phyloP scores from a whole-genome alignment of 2,329 filamentous ascomycete genomes.

The Madurella mycetomatis region DNA sequence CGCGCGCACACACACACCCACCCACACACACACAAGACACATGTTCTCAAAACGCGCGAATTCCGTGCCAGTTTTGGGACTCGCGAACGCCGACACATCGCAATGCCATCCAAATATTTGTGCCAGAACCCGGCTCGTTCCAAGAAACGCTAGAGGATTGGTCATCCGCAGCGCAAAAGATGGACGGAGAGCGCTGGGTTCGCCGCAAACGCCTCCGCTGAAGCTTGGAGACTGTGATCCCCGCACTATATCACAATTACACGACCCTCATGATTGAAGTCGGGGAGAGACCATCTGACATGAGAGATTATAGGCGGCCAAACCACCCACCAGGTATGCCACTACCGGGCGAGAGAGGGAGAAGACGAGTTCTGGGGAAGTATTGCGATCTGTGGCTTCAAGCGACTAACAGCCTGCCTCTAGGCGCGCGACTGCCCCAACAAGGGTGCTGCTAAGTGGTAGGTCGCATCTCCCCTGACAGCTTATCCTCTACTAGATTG shows the following conservation, averaged over 20 bases:
- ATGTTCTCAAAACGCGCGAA: not conserved
- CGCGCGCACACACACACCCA: slow-evolving; percentile 1
- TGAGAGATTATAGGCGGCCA: slow-evolving; percentile 57
- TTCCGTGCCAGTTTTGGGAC: slow-evolving; percentile 1
- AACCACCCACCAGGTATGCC: slow-evolving; percentile 67
- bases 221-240: slow-evolving; percentile 8
- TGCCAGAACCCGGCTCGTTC: not conserved
- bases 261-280: slow-evolving; percentile 17
- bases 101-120: not conserved
- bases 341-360: slow-evolving; percentile 22
- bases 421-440: slow-evolving; percentile 82
- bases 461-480: slow-evolving; percentile 33
- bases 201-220: slow-evolving; percentile 3
- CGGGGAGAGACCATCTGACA: slow-evolving; percentile 32
- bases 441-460: slow-evolving; percentile 80
- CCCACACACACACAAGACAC: not conserved
- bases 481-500: not conserved
- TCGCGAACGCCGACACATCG: slow-evolving; percentile 5
- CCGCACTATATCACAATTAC: slow-evolving; percentile 15
- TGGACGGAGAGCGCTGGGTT: slow-evolving; percentile 8
- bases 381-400: slow-evolving; percentile 16
- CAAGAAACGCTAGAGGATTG: not conserved
- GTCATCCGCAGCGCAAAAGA: slow-evolving; percentile 8
- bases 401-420: slow-evolving; percentile 28
- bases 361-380: slow-evolving; percentile 14